These are phyloP conservation scores for Pouteria glomerata DNA, from an alignment of 148 eudicot species.

Conservation along the genomic window DNA sequence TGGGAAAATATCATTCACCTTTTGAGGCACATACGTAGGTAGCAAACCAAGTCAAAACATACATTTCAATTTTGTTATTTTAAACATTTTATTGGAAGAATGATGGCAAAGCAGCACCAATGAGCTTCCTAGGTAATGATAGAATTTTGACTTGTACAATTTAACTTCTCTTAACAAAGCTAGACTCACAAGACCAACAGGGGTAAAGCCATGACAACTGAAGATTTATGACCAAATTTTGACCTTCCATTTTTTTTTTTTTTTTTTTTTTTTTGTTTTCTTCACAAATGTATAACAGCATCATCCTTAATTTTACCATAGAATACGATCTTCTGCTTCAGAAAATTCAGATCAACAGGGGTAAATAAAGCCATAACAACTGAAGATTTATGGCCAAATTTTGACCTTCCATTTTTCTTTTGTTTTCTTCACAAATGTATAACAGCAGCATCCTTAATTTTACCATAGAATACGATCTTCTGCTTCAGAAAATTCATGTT, in stretches of 20 bases:
- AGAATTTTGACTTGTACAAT: background rate
- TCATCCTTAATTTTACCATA: conserved; percentile 43
- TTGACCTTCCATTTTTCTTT: background rate
- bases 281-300: background rate
- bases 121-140: background rate
- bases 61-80: background rate
- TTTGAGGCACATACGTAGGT: background rate
- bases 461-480: conserved; percentile 78
- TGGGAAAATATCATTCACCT: background rate
- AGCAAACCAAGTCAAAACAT: background rate
- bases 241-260: background rate
- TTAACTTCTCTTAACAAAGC: background rate
- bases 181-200: no score
- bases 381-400: background rate
- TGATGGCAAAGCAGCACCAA: no score
- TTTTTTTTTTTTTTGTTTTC: background rate
- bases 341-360: conserved; percentile 32
- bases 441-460: conserved; percentile 12
- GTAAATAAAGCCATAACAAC: background rate
- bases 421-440: background rate
- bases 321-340: conserved; percentile 66
- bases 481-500: conserved; percentile 63
- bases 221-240: background rate
- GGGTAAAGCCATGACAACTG: background rate
- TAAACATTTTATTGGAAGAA: no score